A percentile compares a stretch with the other conserved stretches of the same genome.
Evolutionary conservation across 306 rosid genomes (phyloP).

Genomic region (Mimosa pudica): DNA sequence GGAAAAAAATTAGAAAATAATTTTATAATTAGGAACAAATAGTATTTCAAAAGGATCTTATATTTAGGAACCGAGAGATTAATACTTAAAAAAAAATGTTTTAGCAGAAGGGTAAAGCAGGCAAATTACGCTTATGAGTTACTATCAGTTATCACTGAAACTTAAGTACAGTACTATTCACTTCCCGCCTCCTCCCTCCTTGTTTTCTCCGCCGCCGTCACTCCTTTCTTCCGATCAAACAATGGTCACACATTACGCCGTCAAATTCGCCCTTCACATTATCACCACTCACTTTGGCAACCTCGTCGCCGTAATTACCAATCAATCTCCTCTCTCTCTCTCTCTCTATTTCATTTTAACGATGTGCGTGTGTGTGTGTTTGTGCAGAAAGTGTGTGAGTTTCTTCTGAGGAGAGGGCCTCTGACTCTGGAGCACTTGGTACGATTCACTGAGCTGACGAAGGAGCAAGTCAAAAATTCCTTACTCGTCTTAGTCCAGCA

Average conservation of each 20-base stretch:
- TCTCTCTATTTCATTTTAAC: background rate
- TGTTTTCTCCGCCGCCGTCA: conserved; percentile 3
- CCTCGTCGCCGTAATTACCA: conserved; percentile 63
- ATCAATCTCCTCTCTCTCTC: background rate
- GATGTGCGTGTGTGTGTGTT: background rate
- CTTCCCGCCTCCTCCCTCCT: background rate
- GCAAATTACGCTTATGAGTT: too few species aligned
- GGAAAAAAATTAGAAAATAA: too few species aligned
- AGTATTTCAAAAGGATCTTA: too few species aligned
- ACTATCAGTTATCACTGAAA: too few species aligned
- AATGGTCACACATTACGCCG: conserved; percentile 62
- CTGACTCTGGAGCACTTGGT: conserved; percentile 47
- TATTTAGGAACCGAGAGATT: too few species aligned
- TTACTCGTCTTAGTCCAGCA: conserved; percentile 86
- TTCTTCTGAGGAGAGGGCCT: conserved; percentile 58
- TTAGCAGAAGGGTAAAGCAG: too few species aligned
- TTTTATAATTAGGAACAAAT: too few species aligned
- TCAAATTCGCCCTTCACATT: conserved; percentile 70
- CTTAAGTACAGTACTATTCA: background rate
- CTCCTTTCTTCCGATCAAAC: background rate
- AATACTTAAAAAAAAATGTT: too few species aligned
- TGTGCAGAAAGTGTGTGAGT: conserved; percentile 81
- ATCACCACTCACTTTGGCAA: conserved; percentile 83
- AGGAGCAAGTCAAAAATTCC: conserved; percentile 70
- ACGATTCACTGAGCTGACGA: conserved; percentile 64